A percentile compares a stretch with the other conserved stretches of the same genome.
Evolutionary conservation across 2,329 filamentous ascomycete genomes (phyloP).

Genomic region (Botrytis medusae): DNA sequence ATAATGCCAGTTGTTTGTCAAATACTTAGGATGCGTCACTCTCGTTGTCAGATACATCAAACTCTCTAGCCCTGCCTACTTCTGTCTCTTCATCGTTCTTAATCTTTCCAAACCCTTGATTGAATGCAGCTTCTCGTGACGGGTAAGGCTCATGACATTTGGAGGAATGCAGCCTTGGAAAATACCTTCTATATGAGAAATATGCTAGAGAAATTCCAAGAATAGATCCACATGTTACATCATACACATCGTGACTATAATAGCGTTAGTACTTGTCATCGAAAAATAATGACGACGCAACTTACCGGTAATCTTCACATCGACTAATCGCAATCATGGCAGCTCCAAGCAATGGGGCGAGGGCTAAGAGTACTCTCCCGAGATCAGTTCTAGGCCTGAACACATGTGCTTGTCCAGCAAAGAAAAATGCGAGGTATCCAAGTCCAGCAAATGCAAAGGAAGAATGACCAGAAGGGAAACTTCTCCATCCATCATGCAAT

Average conservation of each 20-base stretch:
- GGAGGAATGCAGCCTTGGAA: constrained; percentile 53
- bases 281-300: background rate
- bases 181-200: constrained; percentile 67
- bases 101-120: constrained; percentile 38
- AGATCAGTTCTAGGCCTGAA: constrained; percentile 51
- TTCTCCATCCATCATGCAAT: constrained; percentile 81
- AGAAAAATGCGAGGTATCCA: constrained; percentile 69
- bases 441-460: constrained; percentile 78
- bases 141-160: constrained; percentile 60
- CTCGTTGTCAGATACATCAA: constrained; percentile 19
- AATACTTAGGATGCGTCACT: constrained; percentile 1
- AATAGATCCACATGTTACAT: constrained; percentile 61
- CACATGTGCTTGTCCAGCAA: constrained; percentile 65
- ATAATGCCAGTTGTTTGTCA: background rate
- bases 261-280: constrained; percentile 10
- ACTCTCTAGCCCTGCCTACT: constrained; percentile 25
- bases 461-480: constrained; percentile 78
- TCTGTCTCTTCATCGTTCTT: constrained; percentile 38
- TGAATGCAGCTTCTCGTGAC: constrained; percentile 35
- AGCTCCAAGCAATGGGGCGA: constrained; percentile 60
- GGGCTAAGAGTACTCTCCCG: constrained; percentile 55
- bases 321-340: constrained; percentile 68
- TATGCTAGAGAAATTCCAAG: constrained; percentile 61
- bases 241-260: constrained; percentile 62
- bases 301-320: constrained; percentile 63